phyloP scores from a whole-genome alignment of 345 rosid species.

The Theobroma cacao region DNA sequence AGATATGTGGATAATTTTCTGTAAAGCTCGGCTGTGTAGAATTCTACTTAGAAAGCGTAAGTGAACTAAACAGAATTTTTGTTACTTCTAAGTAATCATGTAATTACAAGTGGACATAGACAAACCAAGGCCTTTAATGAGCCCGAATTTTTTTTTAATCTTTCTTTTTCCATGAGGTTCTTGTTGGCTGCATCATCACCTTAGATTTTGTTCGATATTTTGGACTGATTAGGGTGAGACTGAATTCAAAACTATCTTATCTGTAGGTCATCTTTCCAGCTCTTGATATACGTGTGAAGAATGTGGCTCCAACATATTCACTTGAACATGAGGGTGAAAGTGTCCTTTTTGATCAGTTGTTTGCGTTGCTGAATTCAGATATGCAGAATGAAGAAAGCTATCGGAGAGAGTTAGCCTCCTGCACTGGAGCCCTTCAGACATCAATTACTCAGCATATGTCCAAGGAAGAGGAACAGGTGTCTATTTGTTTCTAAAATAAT shows the following conservation, averaged over 20 bases:
- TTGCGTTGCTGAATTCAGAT: conserved; percentile 58
- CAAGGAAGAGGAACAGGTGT: conserved; percentile 94
- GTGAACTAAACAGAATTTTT: neutral
- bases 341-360: conserved; percentile 69
- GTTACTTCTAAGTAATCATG: neutral
- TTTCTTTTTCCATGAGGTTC: neutral
- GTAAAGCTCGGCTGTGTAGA: neutral
- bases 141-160: neutral
- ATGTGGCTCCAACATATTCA: conserved; percentile 81
- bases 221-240: neutral
- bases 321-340: conserved; percentile 89
- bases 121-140: neutral
- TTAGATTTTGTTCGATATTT: neutral
- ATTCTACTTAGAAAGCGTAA: neutral
- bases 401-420: conserved; percentile 69
- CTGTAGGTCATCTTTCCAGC: conserved; percentile 85
- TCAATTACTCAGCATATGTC: conserved; percentile 87
- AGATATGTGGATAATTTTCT: neutral
- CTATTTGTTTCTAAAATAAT: neutral
- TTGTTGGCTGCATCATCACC: neutral
- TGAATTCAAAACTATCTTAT: neutral
- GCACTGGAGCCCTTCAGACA: conserved; percentile 83
- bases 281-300: conserved; percentile 84
- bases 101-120: neutral
- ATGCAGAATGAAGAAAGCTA: conserved; percentile 53